Conservation (phyloP, 2,329 filamentous ascomycete species). For the Ophiostoma tasmaniense region DNA sequence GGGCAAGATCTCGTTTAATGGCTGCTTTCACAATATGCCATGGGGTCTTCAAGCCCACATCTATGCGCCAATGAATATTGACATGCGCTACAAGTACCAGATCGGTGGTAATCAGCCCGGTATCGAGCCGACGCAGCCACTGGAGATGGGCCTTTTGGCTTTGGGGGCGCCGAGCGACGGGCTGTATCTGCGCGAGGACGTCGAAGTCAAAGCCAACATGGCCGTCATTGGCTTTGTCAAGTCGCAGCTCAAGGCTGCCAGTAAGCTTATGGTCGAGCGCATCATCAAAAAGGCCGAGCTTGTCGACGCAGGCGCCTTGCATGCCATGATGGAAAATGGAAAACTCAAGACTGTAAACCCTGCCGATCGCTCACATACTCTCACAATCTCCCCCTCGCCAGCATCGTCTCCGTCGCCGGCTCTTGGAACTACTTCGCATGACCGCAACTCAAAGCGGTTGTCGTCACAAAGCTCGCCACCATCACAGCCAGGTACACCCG, state of each 20-base stretch:
- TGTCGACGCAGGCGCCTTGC: conserved; percentile 55
- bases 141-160: conserved; percentile 51
- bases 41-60: conserved; percentile 66
- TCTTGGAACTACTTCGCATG: not conserved
- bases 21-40: conserved; percentile 63
- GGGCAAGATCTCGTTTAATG: conserved; percentile 59
- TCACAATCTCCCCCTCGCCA: conserved; percentile 11
- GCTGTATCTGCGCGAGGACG: conserved; percentile 60
- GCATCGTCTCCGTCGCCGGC: conserved; percentile 23
- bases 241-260: conserved; percentile 56
- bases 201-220: conserved; percentile 62
- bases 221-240: conserved; percentile 58
- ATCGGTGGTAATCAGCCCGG: conserved; percentile 62
- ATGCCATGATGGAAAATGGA: conserved; percentile 60
- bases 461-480: conserved; percentile 9
- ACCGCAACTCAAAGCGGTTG: not conserved
- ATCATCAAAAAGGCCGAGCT: conserved; percentile 65
- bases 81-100: conserved; percentile 60
- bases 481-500: conserved; percentile 7
- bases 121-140: conserved; percentile 50
- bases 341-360: conserved; percentile 52
- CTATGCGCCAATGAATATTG: conserved; percentile 58
- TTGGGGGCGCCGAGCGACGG: conserved; percentile 56
- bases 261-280: conserved; percentile 58
- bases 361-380: conserved; percentile 37